Evolutionary conservation across 441 rosid species (phyloP).

Genomic region (Jatropha podagrica): DNA sequence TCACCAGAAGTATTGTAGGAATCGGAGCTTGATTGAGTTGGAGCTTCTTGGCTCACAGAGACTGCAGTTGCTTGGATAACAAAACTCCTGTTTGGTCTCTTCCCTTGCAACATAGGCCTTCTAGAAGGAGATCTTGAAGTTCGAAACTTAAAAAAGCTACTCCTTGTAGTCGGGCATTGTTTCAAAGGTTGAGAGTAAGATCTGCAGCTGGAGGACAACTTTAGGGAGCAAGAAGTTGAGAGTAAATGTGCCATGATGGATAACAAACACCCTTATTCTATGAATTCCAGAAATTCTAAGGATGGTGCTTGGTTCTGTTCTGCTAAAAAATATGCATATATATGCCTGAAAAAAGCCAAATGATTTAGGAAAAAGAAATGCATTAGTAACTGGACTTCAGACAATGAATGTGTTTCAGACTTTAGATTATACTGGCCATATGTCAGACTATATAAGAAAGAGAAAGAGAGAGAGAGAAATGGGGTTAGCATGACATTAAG

Average conservation of each 20-base stretch:
- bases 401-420: background rate
- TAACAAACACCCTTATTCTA: background rate
- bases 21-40: slow-evolving; percentile 42
- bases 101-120: slow-evolving; percentile 37
- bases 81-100: slow-evolving; percentile 33
- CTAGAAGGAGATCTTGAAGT: slow-evolving; percentile 35
- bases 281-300: background rate
- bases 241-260: slow-evolving; percentile 64
- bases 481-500: background rate
- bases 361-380: background rate
- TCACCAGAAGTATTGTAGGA: slow-evolving; percentile 30
- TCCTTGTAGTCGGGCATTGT: slow-evolving; percentile 24
- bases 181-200: slow-evolving; percentile 33
- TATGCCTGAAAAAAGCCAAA: slow-evolving; percentile 42
- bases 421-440: background rate
- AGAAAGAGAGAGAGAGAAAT: background rate
- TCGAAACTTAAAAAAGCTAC: slow-evolving; percentile 33
- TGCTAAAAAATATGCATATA: slow-evolving; percentile 26
- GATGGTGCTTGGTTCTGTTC: slow-evolving; percentile 19
- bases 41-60: slow-evolving; percentile 51
- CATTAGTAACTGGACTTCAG: background rate
- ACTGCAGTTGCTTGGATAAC: slow-evolving; percentile 44
- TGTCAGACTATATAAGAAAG: background rate
- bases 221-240: slow-evolving; percentile 54
- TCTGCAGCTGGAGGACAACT: slow-evolving; percentile 37